phyloP scores from a whole-genome alignment of 2,329 filamentous ascomycete species.

The Niveomyces coronatus region DNA sequence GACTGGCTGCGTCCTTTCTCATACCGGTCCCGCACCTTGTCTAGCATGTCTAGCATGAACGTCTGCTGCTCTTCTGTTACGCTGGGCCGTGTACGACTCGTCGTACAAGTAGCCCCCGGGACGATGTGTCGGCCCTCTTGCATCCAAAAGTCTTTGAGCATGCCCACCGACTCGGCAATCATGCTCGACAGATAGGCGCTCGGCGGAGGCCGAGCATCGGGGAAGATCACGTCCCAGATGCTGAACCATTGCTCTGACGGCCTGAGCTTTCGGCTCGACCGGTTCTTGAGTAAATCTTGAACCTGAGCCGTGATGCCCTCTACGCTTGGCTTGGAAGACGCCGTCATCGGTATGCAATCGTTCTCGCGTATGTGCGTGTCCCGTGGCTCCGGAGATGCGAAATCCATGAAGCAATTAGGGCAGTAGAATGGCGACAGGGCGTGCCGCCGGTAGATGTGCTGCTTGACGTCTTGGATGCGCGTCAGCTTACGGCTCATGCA shows the following conservation, averaged over 20 bases:
- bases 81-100: not conserved
- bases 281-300: conserved; percentile 8
- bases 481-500: conserved; percentile 12
- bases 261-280: conserved; percentile 4
- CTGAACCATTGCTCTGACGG: conserved; percentile 11
- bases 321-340: not conserved
- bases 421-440: conserved; percentile 8
- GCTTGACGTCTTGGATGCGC: conserved; percentile 15
- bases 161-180: conserved; percentile 9
- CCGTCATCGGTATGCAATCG: not conserved
- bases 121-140: conserved; percentile 4
- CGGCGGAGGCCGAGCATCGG: not conserved
- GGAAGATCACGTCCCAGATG: conserved; percentile 14
- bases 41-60: conserved; percentile 5
- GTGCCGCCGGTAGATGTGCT: conserved; percentile 13
- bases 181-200: conserved; percentile 9
- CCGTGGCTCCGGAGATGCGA: not conserved
- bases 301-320: conserved; percentile 8
- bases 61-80: not conserved
- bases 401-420: conserved; percentile 8
- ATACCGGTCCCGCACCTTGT: conserved; percentile 4
- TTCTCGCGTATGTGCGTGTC: conserved; percentile 8
- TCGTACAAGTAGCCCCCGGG: not conserved
- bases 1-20: not conserved
- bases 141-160: conserved; percentile 11